A percentile compares a stretch with the other conserved stretches of the same genome.
phyloP scores from a whole-genome alignment of 73 alveolate species.

The Blepharisma japonicum region DNA sequence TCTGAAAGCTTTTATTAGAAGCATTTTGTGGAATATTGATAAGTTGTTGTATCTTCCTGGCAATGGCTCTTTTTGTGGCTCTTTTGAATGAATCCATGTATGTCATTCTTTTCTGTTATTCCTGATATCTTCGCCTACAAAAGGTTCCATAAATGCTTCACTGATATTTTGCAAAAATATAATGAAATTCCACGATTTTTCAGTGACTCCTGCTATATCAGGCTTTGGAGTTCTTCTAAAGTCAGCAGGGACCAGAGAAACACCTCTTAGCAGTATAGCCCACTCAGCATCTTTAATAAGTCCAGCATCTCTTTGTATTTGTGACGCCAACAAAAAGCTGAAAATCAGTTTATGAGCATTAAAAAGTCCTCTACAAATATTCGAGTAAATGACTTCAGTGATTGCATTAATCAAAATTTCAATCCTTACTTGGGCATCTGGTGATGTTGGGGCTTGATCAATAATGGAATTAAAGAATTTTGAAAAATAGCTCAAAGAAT shows the following conservation, averaged over 20 bases:
- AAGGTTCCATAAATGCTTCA: constrained; percentile 61
- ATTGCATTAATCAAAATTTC: constrained; percentile 80
- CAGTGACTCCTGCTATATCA: constrained; percentile 68
- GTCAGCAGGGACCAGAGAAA: neutral
- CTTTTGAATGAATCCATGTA: constrained; percentile 35
- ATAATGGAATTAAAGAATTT: constrained; percentile 91
- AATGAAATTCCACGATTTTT: constrained; percentile 89
- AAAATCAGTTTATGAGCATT: constrained; percentile 55
- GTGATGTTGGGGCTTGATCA: constrained; percentile 66
- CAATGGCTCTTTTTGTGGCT: constrained; percentile 62
- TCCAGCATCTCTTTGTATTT: constrained; percentile 79
- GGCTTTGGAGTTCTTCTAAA: constrained; percentile 87
- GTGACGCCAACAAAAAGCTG: constrained; percentile 94
- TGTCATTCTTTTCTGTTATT: constrained; percentile 58
- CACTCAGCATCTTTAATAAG: constrained; percentile 83
- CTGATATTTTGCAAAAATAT: constrained; percentile 65
- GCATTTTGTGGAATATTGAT: constrained; percentile 71
- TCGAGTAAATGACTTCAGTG: constrained; percentile 87
- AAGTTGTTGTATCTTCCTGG: constrained; percentile 78
- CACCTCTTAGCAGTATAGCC: constrained; percentile 72
- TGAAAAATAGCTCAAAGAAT: constrained; percentile 93
- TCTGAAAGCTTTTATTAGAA: constrained; percentile 86
- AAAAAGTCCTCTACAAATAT: constrained; percentile 81
- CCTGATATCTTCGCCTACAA: constrained; percentile 46
- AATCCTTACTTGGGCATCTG: constrained; percentile 85